phyloP scores from a whole-genome alignment of 2,329 filamentous ascomycete genomes.

The Aspergillus persii region DNA sequence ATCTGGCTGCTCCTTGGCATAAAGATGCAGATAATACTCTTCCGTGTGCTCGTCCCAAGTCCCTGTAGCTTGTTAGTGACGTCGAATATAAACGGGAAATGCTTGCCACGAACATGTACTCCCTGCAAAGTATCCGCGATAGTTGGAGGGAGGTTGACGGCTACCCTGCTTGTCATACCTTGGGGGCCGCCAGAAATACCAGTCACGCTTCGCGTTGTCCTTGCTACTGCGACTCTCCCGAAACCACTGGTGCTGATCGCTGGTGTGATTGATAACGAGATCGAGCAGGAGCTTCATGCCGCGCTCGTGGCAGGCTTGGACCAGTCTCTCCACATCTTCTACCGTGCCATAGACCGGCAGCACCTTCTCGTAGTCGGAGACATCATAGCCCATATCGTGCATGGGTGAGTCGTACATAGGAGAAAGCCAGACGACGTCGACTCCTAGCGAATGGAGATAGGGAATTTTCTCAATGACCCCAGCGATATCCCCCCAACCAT shows the following conservation, averaged over 20 bases:
- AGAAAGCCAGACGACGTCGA: constrained; percentile 66
- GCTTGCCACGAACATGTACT: constrained; percentile 49
- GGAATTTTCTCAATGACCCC: constrained; percentile 63
- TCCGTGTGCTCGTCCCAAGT: constrained; percentile 65
- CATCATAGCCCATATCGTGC: constrained; percentile 69
- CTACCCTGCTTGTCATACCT: constrained; percentile 53
- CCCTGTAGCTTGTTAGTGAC: constrained; percentile 26
- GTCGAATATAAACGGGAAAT: not conserved
- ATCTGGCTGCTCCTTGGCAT: constrained; percentile 70
- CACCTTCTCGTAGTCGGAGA: constrained; percentile 63
- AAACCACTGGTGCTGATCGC: constrained; percentile 67
- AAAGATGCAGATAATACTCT: constrained; percentile 73
- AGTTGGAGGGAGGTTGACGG: constrained; percentile 68
- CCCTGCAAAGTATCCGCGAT: constrained; percentile 61
- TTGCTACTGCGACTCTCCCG: constrained; percentile 58
- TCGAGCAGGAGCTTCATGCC: constrained; percentile 68
- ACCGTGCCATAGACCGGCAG: constrained; percentile 62
- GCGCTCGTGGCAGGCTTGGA: constrained; percentile 54
- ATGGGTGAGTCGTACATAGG: constrained; percentile 65
- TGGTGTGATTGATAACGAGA: constrained; percentile 72
- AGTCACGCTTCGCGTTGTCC: constrained; percentile 60
- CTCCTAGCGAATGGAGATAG: constrained; percentile 60
- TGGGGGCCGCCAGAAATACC: constrained; percentile 57
- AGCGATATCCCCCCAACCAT: constrained; percentile 62
- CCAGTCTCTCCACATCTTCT: constrained; percentile 57